phyloP scores from a whole-genome alignment of 2,329 filamentous ascomycete genomes.

The Fusarium sterilihyphosum region DNA sequence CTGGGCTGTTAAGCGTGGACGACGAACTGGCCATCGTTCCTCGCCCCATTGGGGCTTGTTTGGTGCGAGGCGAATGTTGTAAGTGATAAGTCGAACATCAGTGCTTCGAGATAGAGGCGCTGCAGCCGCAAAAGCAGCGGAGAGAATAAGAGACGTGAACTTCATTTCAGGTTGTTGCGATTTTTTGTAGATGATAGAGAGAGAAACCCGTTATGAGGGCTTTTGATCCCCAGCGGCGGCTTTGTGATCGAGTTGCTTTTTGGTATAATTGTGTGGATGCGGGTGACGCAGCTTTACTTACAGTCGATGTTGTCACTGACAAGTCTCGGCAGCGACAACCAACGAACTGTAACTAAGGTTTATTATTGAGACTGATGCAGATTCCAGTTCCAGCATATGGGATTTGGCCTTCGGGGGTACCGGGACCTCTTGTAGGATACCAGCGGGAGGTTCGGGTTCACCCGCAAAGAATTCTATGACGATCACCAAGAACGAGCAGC shows the following conservation, averaged over 20 bases:
- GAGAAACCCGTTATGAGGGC: not conserved
- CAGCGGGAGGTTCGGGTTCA: not conserved
- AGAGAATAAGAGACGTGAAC: constrained; percentile 14
- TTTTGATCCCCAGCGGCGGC: not conserved
- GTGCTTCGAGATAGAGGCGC: constrained; percentile 23
- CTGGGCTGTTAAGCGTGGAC: constrained; percentile 61
- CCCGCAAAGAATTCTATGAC: constrained; percentile 1
- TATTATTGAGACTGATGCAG: not conserved
- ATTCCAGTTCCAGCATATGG: not conserved
- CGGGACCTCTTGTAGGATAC: constrained; percentile 4
- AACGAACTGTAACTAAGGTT: not conserved
- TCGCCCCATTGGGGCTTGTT: constrained; percentile 60
- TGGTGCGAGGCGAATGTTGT: constrained; percentile 73
- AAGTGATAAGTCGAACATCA: constrained; percentile 65
- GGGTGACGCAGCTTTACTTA: not conserved
- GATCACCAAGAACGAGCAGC: not conserved
- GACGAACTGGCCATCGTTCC: constrained; percentile 64
- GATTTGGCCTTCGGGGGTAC: not conserved
- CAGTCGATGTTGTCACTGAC: not conserved
- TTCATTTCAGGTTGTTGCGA: constrained; percentile 28
- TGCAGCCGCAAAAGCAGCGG: constrained; percentile 10
- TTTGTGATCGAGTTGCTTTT: not conserved
- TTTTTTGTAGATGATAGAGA: not conserved
- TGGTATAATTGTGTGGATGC: not conserved
- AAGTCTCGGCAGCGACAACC: not conserved